These are phyloP conservation scores for Hymenochaete sp. DNA, from an alignment of 1,284 basidiomycete genomes.

Conservation along the genomic window DNA sequence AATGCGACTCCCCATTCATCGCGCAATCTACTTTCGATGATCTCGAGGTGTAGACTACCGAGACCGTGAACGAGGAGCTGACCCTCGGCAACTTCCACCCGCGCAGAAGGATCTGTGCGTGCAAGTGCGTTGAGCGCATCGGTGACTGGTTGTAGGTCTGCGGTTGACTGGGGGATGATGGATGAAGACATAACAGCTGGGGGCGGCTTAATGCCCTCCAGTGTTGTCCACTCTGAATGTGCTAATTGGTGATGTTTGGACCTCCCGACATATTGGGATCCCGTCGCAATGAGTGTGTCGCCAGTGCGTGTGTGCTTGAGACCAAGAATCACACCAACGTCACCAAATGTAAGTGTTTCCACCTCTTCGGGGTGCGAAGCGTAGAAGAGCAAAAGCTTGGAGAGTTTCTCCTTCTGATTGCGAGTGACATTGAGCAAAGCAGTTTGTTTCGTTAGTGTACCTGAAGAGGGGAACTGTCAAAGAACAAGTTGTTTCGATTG, in stretches of 20 bases:
- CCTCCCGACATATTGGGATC: background rate
- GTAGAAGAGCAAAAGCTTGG: slow-evolving; percentile 75
- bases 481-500: too few relatives aligned
- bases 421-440: slow-evolving; percentile 60
- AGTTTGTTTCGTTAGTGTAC: slow-evolving; percentile 58
- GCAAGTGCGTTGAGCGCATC: slow-evolving; percentile 65
- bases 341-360: slow-evolving; percentile 71
- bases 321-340: slow-evolving; percentile 79
- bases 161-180: slow-evolving; percentile 73
- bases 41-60: slow-evolving; percentile 81
- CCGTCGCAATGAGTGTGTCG: slow-evolving; percentile 66
- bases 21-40: slow-evolving; percentile 68
- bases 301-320: slow-evolving; percentile 79
- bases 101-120: slow-evolving; percentile 82
- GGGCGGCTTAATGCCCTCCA: slow-evolving; percentile 64
- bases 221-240: slow-evolving; percentile 26
- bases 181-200: slow-evolving; percentile 72
- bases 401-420: slow-evolving; percentile 62
- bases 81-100: slow-evolving; percentile 69
- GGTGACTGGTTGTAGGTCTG: slow-evolving; percentile 69
- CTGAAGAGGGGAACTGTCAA: too few relatives aligned
- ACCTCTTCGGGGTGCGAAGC: slow-evolving; percentile 76
- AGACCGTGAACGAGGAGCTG: slow-evolving; percentile 80
- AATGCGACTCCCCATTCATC: slow-evolving; percentile 78
- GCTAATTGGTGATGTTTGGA: slow-evolving; percentile 23